Evolutionary conservation across 768 basidiomycete species (phyloP), one percentile per base, ranked within the genome.

Genomic region (Lactifluus hygrophoroides): DNA sequence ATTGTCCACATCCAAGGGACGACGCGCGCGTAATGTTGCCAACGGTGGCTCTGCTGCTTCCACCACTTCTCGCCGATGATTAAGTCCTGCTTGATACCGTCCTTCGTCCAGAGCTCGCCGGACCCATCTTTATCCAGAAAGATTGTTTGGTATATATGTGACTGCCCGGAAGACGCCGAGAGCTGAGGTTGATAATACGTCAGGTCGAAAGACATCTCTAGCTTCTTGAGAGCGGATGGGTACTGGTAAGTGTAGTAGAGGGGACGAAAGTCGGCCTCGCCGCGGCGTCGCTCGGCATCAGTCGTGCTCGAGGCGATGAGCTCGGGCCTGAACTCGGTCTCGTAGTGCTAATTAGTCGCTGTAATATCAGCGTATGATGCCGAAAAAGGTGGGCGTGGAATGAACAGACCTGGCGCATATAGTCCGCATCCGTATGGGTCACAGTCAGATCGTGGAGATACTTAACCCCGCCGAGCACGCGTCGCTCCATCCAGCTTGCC

Each of bases 191-290:
- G 77, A 62, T 78, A 79, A 60, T 73, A 69, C 9, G 76, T 77
- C 30, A 78, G 65, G 62, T 79, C 77, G 66, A 79, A 80, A 62
- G 75, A 76, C 79, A 79, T 80, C 66, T 80, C 78, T 47, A 79
- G 71, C 70, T 75, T 78, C 37, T 67, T 70, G 60, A 72, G 76
- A 63, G 77, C 76, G 27, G 68, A 54, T 6, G 70, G 71, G 51
- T 80, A 76, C 51, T 73, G 75, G 60, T 73, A 71, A 32, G 76
- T 77, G 63, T 75, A 79, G 62, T 79, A 78, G 16, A 79, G 70
- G 3, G 76, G 76, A 1, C 71, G 66, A 61, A 77, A 79, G 53
- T 72, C 69, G 13, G 61, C 65, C 16, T 54, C 40, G 28, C 25
- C 48, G 5, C 27, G 47, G 25, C 38, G 40, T 0, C 25, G 42